phyloP scores from a whole-genome alignment of 2,329 filamentous ascomycete species.

The Aureobasidium subglaciale region DNA sequence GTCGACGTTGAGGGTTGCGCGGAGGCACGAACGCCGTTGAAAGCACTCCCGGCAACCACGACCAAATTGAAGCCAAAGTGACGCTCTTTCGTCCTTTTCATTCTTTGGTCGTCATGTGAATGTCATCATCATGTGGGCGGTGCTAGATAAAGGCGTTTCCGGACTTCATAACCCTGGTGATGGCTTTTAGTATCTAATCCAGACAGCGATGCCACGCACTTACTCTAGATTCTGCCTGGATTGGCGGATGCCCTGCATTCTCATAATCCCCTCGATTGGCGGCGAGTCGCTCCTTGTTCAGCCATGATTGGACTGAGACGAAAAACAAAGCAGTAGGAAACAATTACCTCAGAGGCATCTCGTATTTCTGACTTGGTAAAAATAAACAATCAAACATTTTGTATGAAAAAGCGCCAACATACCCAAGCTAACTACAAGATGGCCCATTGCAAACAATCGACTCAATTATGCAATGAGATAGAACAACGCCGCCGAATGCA shows the following conservation, averaged over 20 bases:
- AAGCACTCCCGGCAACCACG: constrained; percentile 1
- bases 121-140: not conserved
- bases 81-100: not conserved
- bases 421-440: constrained; percentile 3
- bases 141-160: not conserved
- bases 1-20: constrained; percentile 1
- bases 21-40: constrained; percentile 1
- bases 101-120: not conserved
- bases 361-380: not conserved
- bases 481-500: constrained; percentile 11
- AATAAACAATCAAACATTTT: constrained; percentile 4
- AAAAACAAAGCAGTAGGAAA: not conserved
- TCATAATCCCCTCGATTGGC: not conserved
- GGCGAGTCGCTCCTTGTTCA: not conserved
- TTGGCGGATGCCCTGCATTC: not conserved
- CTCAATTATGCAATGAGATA: not conserved
- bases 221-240: not conserved
- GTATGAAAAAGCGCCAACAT: not conserved
- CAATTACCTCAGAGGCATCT: not conserved
- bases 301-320: not conserved
- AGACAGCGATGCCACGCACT: not conserved
- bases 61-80: not conserved
- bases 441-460: not conserved
- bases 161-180: not conserved
- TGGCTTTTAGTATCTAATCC: not conserved